Evolutionary conservation across 805 yeast species (phyloP).

Genomic region (Cyberlindnera samutprakarnensis): DNA sequence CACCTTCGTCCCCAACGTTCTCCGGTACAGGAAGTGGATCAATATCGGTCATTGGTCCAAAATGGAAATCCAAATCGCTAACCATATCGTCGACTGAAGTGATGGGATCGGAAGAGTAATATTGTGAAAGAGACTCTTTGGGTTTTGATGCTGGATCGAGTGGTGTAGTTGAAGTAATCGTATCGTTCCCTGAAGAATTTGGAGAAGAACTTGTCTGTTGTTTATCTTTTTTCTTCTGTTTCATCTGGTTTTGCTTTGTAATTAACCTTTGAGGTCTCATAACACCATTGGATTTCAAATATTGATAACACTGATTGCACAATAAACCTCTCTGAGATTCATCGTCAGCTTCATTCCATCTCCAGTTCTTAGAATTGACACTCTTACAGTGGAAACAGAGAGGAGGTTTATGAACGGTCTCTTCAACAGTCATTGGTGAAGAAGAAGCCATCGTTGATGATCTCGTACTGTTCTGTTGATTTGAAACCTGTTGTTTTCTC

Average conservation of each 20-base stretch:
- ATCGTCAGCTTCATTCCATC: slow-evolving; percentile 21
- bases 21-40: slow-evolving; percentile 22
- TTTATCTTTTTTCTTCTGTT: slow-evolving; percentile 3
- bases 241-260: slow-evolving; percentile 5
- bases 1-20: slow-evolving; percentile 5
- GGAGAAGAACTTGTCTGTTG: slow-evolving; percentile 14
- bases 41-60: slow-evolving; percentile 24
- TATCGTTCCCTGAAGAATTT: slow-evolving; percentile 15
- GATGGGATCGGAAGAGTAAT: slow-evolving; percentile 25
- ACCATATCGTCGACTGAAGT: slow-evolving; percentile 29
- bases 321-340: slow-evolving; percentile 17
- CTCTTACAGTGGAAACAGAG: slow-evolving; percentile 21
- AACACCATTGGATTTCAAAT: slow-evolving; percentile 17
- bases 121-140: slow-evolving; percentile 3
- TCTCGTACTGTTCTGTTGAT: neutral
- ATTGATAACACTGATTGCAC: slow-evolving; percentile 20
- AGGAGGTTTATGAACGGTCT: slow-evolving; percentile 12
- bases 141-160: slow-evolving; percentile 2
- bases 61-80: slow-evolving; percentile 24
- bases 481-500: neutral
- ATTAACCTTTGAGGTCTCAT: slow-evolving; percentile 20
- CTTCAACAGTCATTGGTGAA: neutral
- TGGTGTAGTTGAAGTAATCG: slow-evolving; percentile 13
- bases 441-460: neutral
- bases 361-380: slow-evolving; percentile 20